Evolutionary conservation across 2,329 filamentous ascomycete species (phyloP).

Genomic region (Neobulgaria alba): DNA sequence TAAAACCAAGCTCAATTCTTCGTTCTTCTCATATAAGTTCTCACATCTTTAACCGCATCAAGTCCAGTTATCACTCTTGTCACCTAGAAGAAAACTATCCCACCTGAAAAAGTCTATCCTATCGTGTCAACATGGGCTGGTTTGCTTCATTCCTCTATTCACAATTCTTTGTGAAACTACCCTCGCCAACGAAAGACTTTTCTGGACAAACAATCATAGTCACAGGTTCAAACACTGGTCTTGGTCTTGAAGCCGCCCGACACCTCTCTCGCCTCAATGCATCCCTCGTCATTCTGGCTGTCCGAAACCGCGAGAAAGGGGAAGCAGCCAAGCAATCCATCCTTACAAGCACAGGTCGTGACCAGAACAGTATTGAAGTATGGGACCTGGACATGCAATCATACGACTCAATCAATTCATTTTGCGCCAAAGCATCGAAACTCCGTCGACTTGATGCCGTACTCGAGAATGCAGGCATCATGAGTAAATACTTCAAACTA

Average conservation of each 20-base stretch:
- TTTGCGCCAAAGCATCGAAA: conserved; percentile 15
- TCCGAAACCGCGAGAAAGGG: conserved; percentile 32
- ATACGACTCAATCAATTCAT: conserved; percentile 12
- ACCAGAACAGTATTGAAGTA: conserved; percentile 10
- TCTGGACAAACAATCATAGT: conserved; percentile 30
- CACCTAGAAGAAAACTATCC: too few species aligned
- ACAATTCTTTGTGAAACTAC: conserved; percentile 11
- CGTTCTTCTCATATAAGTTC: too few species aligned
- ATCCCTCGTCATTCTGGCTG: conserved; percentile 34
- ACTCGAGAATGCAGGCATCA: conserved; percentile 30
- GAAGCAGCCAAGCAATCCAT: conserved; percentile 28
- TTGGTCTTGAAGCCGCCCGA: conserved; percentile 33
- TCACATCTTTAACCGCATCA: too few species aligned
- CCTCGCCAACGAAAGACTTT: conserved; percentile 11
- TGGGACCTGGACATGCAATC: conserved; percentile 18
- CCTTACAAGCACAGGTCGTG: conserved; percentile 12
- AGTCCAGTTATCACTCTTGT: too few species aligned
- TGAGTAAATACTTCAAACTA: neutral
- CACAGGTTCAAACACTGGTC: conserved; percentile 35
- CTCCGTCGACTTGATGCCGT: conserved; percentile 37
- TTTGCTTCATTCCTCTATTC: conserved; percentile 20
- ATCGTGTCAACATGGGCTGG: neutral
- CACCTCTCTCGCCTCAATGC: conserved; percentile 27
- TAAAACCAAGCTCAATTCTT: too few species aligned
- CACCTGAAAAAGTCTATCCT: too few species aligned